A percentile compares a stretch with the other conserved stretches of the same genome.
Evolutionary conservation across 176 grass and related monocot species (phyloP).

Genomic region (Carex cristatella): DNA sequence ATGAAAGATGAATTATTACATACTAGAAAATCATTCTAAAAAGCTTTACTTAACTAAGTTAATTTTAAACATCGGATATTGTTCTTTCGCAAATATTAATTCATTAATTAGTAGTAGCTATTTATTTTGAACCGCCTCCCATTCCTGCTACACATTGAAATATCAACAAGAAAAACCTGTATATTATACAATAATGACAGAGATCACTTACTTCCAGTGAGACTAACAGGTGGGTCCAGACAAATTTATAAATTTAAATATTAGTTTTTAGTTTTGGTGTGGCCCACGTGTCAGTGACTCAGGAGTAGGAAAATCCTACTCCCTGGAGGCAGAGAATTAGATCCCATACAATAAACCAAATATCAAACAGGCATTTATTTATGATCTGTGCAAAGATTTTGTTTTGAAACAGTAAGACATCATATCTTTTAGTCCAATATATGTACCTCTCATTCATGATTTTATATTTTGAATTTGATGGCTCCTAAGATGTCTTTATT

Average conservation of each 20-base stretch:
- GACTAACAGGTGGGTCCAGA: no score
- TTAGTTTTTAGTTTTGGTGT: no score
- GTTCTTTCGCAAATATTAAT: background rate
- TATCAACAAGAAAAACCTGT: background rate
- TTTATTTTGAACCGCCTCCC: background rate
- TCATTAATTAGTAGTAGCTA: background rate
- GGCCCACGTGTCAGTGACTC: no score
- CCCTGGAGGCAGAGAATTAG: no score
- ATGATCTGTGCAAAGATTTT: background rate
- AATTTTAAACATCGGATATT: background rate
- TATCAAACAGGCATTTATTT: background rate
- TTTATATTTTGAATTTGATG: background rate
- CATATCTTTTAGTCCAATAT: background rate
- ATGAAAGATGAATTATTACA: no score
- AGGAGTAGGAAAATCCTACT: no score
- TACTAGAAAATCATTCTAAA: no score
- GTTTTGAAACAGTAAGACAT: background rate
- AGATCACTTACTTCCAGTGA: no score
- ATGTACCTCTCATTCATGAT: background rate
- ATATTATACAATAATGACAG: background rate
- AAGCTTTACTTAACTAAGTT: no score
- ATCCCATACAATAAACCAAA: background rate
- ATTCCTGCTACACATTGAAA: background rate
- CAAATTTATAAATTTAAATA: no score
- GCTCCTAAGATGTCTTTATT: background rate